Percentiles rank a stretch among this genome's conserved stretches.
Conservation (phyloP, 1,139 yeast genomes). For the Yamadazyma pseudoaaseri region DNA sequence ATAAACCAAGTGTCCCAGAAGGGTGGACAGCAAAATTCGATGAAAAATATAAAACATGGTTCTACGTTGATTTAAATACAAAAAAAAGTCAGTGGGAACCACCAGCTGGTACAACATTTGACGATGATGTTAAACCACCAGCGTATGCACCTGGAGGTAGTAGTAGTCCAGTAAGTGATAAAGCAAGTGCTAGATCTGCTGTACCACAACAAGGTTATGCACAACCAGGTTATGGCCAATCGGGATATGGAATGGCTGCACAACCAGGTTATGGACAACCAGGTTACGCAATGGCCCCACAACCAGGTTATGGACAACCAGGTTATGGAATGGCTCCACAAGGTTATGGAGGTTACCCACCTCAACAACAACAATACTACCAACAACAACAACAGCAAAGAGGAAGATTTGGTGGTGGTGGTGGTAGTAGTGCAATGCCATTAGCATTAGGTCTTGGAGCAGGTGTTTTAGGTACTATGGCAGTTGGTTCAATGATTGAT, state of each 20-base stretch:
- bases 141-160: constrained; percentile 27
- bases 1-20: constrained; percentile 44
- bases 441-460: constrained; percentile 74
- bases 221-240: constrained; percentile 11
- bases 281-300: constrained; percentile 21
- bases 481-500: constrained; percentile 47
- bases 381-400: constrained; percentile 19
- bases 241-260: constrained; percentile 8
- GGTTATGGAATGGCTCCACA: constrained; percentile 15
- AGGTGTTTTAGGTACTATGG: constrained; percentile 74
- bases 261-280: constrained; percentile 15
- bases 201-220: constrained; percentile 2
- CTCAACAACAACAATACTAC: constrained; percentile 15
- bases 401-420: constrained; percentile 37
- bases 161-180: not conserved
- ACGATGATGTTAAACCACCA: constrained; percentile 34
- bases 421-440: constrained; percentile 11
- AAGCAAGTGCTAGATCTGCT: not conserved
- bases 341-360: constrained; percentile 22
- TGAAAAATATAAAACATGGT: constrained; percentile 73
- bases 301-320: constrained; percentile 6
- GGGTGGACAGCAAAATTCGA: constrained; percentile 93
- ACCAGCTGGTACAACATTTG: constrained; percentile 60
- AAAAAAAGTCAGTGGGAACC: constrained; percentile 90
- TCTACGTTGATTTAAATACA: constrained; percentile 69